Base-by-base conservation (phyloP, 2,329 filamentous ascomycete genomes). In the Cytospora piceicola region DNA sequence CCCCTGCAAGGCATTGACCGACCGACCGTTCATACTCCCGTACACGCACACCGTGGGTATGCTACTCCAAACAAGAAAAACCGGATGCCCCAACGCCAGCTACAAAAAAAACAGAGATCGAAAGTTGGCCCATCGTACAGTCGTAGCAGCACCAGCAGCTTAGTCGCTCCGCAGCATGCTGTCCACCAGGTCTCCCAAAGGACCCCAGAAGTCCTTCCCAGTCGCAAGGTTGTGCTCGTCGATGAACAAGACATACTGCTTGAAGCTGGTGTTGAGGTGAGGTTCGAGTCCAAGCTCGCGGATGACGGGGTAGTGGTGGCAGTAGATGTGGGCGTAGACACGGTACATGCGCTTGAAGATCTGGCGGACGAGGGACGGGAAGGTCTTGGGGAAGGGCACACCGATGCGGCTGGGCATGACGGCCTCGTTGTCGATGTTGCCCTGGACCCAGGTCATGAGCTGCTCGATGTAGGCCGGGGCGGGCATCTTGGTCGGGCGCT, bases 271-370 rank as follows among this genome's bases (percentile, higher is more conserved):
- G 80, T 99, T 99, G 70, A 99, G 86, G 78, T 99, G 95, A 54
- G 96, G 94, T 79, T 99, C 95, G 66, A 99, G 86, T 27, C 95
- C 95, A 49, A 99, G 86, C 76, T 97, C 93, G 66, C 96, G 91
- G 71, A 99, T 90, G 71, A 99, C 94, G 42, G 94, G 94, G 80
- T 99, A 99, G 82, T 99, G 95, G 79, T 99, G 95, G 83, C 96
- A 99, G 87, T 99, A 99, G 73, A 99, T 97, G 81, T 99, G 95
- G 53, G 95, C 95, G 77, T 99, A 99, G 69, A 99, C 94, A 71
- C 95, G 91, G 81, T 98, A 99, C 81, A 99, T 90, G 75, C 95
- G 91, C 85, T 99, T 99, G 88, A 98, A 98, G 76, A 99, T 93
- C 80, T 97, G 94, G 71, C 93, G 91, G 69, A 97, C 89, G 64